A percentile compares a stretch with the other conserved stretches of the same genome.
These are phyloP conservation scores for Aspergillus bridgeri DNA, from an alignment of 495 filamentous ascomycete species.

Conservation along the genomic window DNA sequence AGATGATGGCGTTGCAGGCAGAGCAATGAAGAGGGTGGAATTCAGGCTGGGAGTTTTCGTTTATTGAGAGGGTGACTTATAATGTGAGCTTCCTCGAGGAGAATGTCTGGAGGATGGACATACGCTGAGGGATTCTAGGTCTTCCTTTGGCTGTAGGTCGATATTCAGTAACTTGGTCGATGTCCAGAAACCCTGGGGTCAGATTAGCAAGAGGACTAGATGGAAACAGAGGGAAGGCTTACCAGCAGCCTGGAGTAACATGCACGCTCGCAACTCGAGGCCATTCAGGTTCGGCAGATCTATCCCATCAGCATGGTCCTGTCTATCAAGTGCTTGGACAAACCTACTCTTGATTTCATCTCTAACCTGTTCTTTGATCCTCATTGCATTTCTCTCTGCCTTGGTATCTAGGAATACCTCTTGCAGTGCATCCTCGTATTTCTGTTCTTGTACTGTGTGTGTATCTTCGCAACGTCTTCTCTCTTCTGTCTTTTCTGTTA, in stretches of 20 bases:
- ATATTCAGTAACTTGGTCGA: slow-evolving; percentile 36
- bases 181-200: slow-evolving; percentile 31
- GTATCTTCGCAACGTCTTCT: no score
- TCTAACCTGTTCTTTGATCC: slow-evolving; percentile 4
- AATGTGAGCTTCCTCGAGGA: neutral
- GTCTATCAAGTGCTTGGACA: neutral
- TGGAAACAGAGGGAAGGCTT: neutral
- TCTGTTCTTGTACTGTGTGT: no score
- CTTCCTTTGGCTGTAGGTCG: slow-evolving; percentile 23
- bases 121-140: slow-evolving; percentile 25
- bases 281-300: slow-evolving; percentile 6
- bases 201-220: neutral
- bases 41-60: neutral
- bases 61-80: slow-evolving; percentile 3
- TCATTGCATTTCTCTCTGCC: neutral
- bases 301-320: slow-evolving; percentile 1
- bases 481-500: no score
- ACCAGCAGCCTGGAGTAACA: slow-evolving; percentile 23
- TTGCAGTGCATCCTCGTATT: slow-evolving; percentile 1
- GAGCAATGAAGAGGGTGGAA: slow-evolving; percentile 1
- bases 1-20: slow-evolving; percentile 22
- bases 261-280: slow-evolving; percentile 12
- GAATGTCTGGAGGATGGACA: neutral
- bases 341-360: neutral
- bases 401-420: neutral